phyloP scores from a whole-genome alignment of 1,284 basidiomycete genomes.

The Baeospora myosura region DNA sequence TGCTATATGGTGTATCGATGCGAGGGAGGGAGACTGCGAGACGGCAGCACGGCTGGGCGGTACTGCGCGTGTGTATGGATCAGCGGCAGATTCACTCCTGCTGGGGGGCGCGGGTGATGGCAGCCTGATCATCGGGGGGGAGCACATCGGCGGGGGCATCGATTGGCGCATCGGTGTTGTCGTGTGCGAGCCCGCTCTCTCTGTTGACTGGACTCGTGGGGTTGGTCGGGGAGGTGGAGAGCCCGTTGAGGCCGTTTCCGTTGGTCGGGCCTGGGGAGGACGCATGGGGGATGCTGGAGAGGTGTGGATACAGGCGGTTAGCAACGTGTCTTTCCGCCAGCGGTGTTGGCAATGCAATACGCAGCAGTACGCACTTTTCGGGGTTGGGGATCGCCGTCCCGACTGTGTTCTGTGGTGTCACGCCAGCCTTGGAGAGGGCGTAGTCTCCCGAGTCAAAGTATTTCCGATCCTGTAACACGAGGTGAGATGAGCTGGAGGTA shows the following conservation, averaged over 20 bases:
- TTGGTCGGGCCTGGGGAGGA: slow-evolving; percentile 48
- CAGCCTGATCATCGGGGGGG: too few relatives aligned
- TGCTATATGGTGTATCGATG: too few relatives aligned
- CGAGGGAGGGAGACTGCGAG: too few relatives aligned
- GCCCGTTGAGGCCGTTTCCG: slow-evolving; percentile 38
- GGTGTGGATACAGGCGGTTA: background rate
- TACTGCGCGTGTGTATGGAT: too few relatives aligned
- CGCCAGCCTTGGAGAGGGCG: slow-evolving; percentile 91
- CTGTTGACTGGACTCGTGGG: slow-evolving; percentile 52
- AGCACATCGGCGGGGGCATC: background rate
- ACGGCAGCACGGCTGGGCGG: too few relatives aligned
- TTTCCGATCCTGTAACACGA: slow-evolving; percentile 86
- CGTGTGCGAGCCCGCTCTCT: slow-evolving; percentile 52
- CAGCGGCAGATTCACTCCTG: too few relatives aligned
- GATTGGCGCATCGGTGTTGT: slow-evolving; percentile 13
- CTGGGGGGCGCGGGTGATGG: too few relatives aligned
- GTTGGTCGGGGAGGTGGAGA: slow-evolving; percentile 69
- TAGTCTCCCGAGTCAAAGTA: slow-evolving; percentile 99
- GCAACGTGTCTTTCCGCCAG: background rate
- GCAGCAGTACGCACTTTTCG: slow-evolving; percentile 58
- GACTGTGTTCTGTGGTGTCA: slow-evolving; percentile 78
- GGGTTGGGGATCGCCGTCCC: slow-evolving; percentile 94
- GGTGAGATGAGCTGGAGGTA: slow-evolving; percentile 8
- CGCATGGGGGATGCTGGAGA: slow-evolving; percentile 65
- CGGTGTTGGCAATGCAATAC: background rate